phyloP scores from a whole-genome alignment of 768 basidiomycete species.

The Auriscalpium orientale region DNA sequence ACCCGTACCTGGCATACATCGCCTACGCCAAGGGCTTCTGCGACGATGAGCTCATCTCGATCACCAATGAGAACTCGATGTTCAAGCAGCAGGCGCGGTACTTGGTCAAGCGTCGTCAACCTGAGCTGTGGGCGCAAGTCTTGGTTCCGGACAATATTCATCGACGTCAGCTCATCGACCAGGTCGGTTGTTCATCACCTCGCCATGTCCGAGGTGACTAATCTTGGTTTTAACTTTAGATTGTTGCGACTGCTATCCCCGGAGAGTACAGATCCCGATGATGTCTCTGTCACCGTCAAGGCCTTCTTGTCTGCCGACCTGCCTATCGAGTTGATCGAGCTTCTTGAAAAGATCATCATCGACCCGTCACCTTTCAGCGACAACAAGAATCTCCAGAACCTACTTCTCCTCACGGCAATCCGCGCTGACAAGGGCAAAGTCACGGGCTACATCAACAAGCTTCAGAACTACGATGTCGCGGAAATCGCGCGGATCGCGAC shows the following conservation, averaged over 20 bases:
- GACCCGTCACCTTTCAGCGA: conserved; percentile 97
- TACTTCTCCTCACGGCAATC: conserved; percentile 90
- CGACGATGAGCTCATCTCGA: conserved; percentile 92
- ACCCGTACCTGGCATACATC: conserved; percentile 97
- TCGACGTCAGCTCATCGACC: conserved; percentile 90
- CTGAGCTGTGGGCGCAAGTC: conserved; percentile 96
- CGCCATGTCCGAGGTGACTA: background rate
- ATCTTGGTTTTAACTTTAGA: conserved; percentile 33
- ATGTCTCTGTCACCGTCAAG: conserved; percentile 97
- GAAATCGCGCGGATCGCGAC: conserved; percentile 97
- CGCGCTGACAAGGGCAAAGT: conserved; percentile 98
- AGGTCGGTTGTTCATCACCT: conserved; percentile 37
- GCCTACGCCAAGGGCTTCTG: conserved; percentile 99
- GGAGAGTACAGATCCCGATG: conserved; percentile 95
- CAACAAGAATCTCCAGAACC: conserved; percentile 93
- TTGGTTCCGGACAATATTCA: conserved; percentile 84
- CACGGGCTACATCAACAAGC: conserved; percentile 94
- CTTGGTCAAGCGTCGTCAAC: conserved; percentile 90
- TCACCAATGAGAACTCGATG: conserved; percentile 99
- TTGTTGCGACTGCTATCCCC: conserved; percentile 90
- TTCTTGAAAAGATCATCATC: conserved; percentile 97
- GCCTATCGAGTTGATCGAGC: conserved; percentile 92
- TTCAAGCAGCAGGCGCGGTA: conserved; percentile 99
- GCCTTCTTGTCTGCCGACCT: conserved; percentile 96
- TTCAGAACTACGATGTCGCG: conserved; percentile 87